Evolutionary conservation across 2,329 filamentous ascomycete species (phyloP).

Genomic region (Fusarium paranaense): DNA sequence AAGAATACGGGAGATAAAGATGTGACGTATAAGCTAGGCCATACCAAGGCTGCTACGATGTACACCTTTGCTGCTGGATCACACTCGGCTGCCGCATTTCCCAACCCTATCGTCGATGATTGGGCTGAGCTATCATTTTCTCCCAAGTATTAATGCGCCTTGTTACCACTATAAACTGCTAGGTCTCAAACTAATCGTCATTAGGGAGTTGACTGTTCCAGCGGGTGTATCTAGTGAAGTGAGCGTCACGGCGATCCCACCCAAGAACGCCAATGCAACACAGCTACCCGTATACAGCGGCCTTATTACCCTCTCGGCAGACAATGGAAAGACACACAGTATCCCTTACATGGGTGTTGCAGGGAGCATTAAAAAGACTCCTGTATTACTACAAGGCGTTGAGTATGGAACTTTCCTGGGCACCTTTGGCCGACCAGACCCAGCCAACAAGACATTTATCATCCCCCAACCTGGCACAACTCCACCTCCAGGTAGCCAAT

Average conservation of each 20-base stretch:
- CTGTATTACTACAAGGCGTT: neutral
- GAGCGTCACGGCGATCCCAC: neutral
- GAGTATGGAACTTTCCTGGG: neutral
- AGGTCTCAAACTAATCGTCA: neutral
- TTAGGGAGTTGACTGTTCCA: neutral
- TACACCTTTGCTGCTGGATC: neutral
- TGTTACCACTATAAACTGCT: rapidly evolving
- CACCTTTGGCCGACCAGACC: neutral
- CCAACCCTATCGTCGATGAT: neutral
- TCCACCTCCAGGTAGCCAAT: neutral
- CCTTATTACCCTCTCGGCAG: neutral
- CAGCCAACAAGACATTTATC: neutral
- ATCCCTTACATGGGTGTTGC: neutral
- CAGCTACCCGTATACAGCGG: neutral
- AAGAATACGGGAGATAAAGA: neutral
- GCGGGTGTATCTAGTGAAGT: neutral
- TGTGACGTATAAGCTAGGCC: neutral
- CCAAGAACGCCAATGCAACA: neutral
- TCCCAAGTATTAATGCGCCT: neutral
- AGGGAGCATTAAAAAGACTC: neutral
- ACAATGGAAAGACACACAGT: neutral
- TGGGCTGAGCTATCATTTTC: neutral
- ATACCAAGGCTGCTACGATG: neutral
- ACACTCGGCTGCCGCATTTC: neutral
- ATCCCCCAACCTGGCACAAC: neutral